Percentiles rank a stretch among this genome's conserved stretches.
Evolutionary conservation across 345 rosid genomes (phyloP).

Genomic region (Reutealis trisperma): DNA sequence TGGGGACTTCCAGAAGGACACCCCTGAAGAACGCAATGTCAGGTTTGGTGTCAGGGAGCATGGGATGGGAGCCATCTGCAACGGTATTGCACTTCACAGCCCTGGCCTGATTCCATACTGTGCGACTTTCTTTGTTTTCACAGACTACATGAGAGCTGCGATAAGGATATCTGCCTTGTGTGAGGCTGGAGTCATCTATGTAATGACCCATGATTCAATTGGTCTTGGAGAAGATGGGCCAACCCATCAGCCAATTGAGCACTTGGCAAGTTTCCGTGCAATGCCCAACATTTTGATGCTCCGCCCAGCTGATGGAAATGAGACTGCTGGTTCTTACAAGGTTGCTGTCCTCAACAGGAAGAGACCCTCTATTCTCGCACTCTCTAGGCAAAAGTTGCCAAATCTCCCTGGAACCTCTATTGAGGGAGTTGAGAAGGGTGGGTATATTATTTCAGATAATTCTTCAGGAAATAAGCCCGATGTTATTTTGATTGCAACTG

Average conservation of each 20-base stretch:
- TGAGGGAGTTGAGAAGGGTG: slow-evolving; percentile 91
- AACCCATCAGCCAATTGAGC: slow-evolving; percentile 98
- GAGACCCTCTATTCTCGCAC: slow-evolving; percentile 86
- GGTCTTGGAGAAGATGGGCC: slow-evolving; percentile 99
- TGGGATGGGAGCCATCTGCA: slow-evolving; percentile 96
- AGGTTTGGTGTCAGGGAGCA: slow-evolving; percentile 98
- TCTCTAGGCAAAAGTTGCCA: slow-evolving; percentile 92
- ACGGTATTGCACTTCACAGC: slow-evolving; percentile 89
- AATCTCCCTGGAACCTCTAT: slow-evolving; percentile 85
- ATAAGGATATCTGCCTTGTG: slow-evolving; percentile 86
- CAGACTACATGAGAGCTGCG: slow-evolving; percentile 99
- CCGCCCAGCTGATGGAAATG: slow-evolving; percentile 99
- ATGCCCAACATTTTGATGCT: slow-evolving; percentile 97
- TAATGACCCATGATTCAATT: slow-evolving; percentile 99
- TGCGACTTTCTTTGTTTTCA: slow-evolving; percentile 99
- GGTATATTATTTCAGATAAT: slow-evolving; percentile 82
- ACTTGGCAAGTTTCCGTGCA: slow-evolving; percentile 98
- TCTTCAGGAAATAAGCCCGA: slow-evolving; percentile 90
- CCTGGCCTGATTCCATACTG: slow-evolving; percentile 95
- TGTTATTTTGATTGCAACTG: slow-evolving; percentile 91
- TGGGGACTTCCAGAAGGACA: slow-evolving; percentile 88
- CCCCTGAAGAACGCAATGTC: slow-evolving; percentile 90
- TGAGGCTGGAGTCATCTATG: slow-evolving; percentile 91
- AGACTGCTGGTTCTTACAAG: slow-evolving; percentile 94
- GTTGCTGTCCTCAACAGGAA: slow-evolving; percentile 77